These are phyloP conservation scores for Kalanchoe fedtschenkoi DNA, from an alignment of 164 flowering plant genomes.

Conservation along the genomic window DNA sequence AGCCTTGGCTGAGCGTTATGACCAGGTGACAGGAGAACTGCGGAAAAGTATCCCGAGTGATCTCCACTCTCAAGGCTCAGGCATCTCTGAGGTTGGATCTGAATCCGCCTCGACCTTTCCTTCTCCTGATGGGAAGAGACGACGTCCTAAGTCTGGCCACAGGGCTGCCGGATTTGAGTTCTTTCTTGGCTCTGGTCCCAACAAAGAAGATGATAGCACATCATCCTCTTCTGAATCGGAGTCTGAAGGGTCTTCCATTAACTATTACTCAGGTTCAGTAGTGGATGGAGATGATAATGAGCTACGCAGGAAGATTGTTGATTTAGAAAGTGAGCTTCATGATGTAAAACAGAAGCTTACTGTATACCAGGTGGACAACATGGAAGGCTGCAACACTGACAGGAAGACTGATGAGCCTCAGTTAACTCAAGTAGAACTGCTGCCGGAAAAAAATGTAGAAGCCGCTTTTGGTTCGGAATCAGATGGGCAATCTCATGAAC, in stretches of 20 bases:
- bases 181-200: constrained; percentile 53
- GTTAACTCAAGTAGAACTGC: constrained; percentile 11
- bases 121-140: constrained; percentile 27
- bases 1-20: constrained; percentile 83
- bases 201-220: constrained; percentile 42
- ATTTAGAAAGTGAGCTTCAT: constrained; percentile 50
- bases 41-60: constrained; percentile 46
- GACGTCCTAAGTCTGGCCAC: constrained; percentile 29
- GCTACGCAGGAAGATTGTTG: constrained; percentile 27
- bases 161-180: constrained; percentile 79
- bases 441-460: constrained; percentile 6
- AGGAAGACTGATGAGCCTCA: constrained; percentile 17
- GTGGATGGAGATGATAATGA: constrained; percentile 28
- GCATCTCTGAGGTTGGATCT: constrained; percentile 40
- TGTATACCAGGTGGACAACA: constrained; percentile 26
- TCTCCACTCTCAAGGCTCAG: constrained; percentile 61
- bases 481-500: constrained; percentile 15
- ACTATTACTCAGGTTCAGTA: constrained; percentile 22
- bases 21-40: constrained; percentile 73
- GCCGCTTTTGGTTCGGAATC: constrained; percentile 5
- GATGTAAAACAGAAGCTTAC: constrained; percentile 42
- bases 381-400: constrained; percentile 14
- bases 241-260: constrained; percentile 52
- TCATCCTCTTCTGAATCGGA: constrained; percentile 46
- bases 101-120: constrained; percentile 35